phyloP scores from a whole-genome alignment of 208 protist genomes.

The Paratrypanosoma confusum region DNA sequence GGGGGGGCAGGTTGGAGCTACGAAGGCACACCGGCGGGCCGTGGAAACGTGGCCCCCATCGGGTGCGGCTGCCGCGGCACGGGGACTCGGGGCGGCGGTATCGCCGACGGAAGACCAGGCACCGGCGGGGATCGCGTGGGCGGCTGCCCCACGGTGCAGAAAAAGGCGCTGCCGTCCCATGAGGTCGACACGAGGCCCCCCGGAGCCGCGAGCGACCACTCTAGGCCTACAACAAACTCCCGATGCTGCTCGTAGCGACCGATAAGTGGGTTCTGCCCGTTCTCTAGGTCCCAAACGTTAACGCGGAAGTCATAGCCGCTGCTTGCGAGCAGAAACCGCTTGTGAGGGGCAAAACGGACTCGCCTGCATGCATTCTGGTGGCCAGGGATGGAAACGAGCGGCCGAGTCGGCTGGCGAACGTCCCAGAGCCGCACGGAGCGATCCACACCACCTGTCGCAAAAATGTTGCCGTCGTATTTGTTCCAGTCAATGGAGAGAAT shows the following conservation, averaged over 20 bases:
- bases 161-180: constrained; percentile 69
- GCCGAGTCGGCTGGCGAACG: constrained; percentile 53
- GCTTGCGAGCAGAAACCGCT: constrained; percentile 58
- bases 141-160: constrained; percentile 45
- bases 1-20: too few species aligned
- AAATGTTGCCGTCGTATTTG: constrained; percentile 81
- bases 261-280: constrained; percentile 63
- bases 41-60: too few species aligned
- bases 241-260: constrained; percentile 79
- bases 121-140: constrained; percentile 34
- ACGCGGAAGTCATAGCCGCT: constrained; percentile 84
- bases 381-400: constrained; percentile 63
- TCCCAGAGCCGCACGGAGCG: constrained; percentile 81
- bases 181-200: constrained; percentile 49
- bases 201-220: constrained; percentile 67
- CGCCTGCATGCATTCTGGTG: constrained; percentile 83
- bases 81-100: constrained; percentile 63
- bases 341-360: constrained; percentile 73
- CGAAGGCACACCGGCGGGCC: too few species aligned
- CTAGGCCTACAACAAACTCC: constrained; percentile 82
- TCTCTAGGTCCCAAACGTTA: constrained; percentile 77
- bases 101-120: constrained; percentile 34
- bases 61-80: too few species aligned
- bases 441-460: constrained; percentile 80
- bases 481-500: constrained; percentile 87